Conservation (phyloP, 495 filamentous ascomycete species). For the Aspergillus funiculosus region DNA sequence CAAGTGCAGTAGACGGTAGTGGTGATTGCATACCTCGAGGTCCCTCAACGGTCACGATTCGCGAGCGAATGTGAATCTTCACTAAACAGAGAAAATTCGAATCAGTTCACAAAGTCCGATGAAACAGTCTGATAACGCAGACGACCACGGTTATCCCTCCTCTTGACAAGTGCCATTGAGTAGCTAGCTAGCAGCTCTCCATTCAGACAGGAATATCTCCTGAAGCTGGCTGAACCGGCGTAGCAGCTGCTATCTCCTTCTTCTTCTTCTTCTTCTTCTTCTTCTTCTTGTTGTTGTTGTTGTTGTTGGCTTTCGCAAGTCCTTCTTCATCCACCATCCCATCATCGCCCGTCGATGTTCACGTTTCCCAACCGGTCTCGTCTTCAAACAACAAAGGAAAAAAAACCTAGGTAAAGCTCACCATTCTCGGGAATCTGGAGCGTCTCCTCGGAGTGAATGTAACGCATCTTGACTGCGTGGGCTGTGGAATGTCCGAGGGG, state of each 20-base stretch:
- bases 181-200: slow-evolving; percentile 1
- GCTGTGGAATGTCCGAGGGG: slow-evolving; percentile 43
- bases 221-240: neutral
- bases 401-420: slow-evolving; percentile 49
- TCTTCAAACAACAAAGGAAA: slow-evolving; percentile 3
- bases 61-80: slow-evolving; percentile 92
- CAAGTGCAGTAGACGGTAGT: neutral
- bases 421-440: slow-evolving; percentile 92
- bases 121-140: slow-evolving; percentile 1
- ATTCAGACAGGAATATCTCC: neutral
- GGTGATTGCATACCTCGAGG: slow-evolving; percentile 62
- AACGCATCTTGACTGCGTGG: slow-evolving; percentile 76
- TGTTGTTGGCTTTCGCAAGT: too few relatives aligned
- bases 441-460: slow-evolving; percentile 95
- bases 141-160: slow-evolving; percentile 1
- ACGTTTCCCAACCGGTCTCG: slow-evolving; percentile 1
- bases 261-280: too few relatives aligned
- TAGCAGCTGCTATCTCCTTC: neutral
- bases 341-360: neutral
- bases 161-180: neutral
- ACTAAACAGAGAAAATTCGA: slow-evolving; percentile 51
- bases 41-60: slow-evolving; percentile 91
- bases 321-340: too few relatives aligned
- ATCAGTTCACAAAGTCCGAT: slow-evolving; percentile 23
- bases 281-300: too few relatives aligned